Percentiles rank a stretch among this genome's conserved stretches.
Evolutionary conservation across 2,329 filamentous ascomycete genomes (phyloP).

Genomic region (Calonectria pauciramosa): DNA sequence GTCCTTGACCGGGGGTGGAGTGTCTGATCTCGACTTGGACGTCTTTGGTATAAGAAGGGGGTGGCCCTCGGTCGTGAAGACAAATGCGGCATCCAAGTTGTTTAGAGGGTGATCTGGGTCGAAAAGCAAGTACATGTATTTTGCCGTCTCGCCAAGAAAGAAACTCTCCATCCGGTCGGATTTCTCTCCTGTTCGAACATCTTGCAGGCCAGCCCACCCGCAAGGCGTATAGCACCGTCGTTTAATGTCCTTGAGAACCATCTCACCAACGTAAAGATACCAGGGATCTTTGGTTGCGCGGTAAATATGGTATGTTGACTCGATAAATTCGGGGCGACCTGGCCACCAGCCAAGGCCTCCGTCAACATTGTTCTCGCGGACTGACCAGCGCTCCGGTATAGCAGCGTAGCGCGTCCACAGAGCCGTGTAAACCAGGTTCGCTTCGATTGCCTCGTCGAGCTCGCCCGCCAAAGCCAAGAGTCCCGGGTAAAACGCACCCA

Average conservation of each 20-base stretch:
- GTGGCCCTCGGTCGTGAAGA: slow-evolving; percentile 97
- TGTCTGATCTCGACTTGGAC: slow-evolving; percentile 32
- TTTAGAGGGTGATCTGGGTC: slow-evolving; percentile 90
- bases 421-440: slow-evolving; percentile 91
- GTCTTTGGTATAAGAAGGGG: slow-evolving; percentile 83
- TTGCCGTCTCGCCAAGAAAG: slow-evolving; percentile 95
- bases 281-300: slow-evolving; percentile 93
- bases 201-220: slow-evolving; percentile 92
- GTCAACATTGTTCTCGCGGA: slow-evolving; percentile 86
- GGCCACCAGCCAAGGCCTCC: slow-evolving; percentile 94
- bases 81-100: slow-evolving; percentile 85
- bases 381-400: slow-evolving; percentile 93
- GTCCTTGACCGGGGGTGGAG: slow-evolving; percentile 23
- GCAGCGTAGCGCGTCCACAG: slow-evolving; percentile 97
- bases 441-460: slow-evolving; percentile 89
- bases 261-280: slow-evolving; percentile 96
- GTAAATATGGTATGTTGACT: slow-evolving; percentile 97
- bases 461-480: slow-evolving; percentile 89
- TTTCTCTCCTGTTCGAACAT: slow-evolving; percentile 86
- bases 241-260: slow-evolving; percentile 91
- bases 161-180: slow-evolving; percentile 99
- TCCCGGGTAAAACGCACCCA: slow-evolving; percentile 95
- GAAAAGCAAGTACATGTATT: slow-evolving; percentile 95
- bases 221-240: slow-evolving; percentile 90
- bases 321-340: slow-evolving; percentile 94